Evolutionary conservation across 495 filamentous ascomycete genomes (phyloP), one percentile per base, ranked within the genome.

Genomic region (Penicillium parvum): DNA sequence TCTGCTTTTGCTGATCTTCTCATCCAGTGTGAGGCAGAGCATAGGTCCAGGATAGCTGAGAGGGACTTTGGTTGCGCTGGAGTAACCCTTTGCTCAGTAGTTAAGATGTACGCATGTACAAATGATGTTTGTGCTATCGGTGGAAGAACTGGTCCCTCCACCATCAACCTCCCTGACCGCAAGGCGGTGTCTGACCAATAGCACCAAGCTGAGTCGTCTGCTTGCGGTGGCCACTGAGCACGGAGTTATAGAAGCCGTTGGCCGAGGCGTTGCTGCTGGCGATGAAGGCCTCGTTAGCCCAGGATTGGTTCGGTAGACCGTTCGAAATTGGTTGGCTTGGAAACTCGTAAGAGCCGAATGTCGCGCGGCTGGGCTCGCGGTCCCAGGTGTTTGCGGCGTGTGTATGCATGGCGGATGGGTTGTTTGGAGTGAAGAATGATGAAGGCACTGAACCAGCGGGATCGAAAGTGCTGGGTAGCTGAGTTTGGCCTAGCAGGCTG

Each of bases 81-180:
- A n/a, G 12, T 5, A 33, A 20, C 26, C 40, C 12, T 22, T 33
- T 20, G 30, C 14, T 23, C 11, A 6, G 22, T 21, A 39, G 12
- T 4, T 11, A 23, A 17, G 15, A 6, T 27, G 18, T 10, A 33
- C 26, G 18, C 38, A 19, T 29, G 26, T 21, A 26, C 18, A 33
- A 22, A 26, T 42, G 40, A n/a, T 15, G 20, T 34, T 34, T 2
- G n/a, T 23, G 19, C 19, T 12, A 7, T 22, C 15, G 20, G 12
- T 42, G 15, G 40, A 4, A 9, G 7, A 42, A 14, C 29, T 17
- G 8, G 15, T 21, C 5, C 3, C 20, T 23, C 4, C 10, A 15
- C n/a, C n/a, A 55, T 75, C 70, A 76, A 32, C 72, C 71, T 26
- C 65, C 69, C 38, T 77, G 73, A 18, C 70, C 73, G 36, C 65